Evolutionary conservation across 306 rosid genomes (phyloP).

Genomic region (Macrotyloma uniflorum): DNA sequence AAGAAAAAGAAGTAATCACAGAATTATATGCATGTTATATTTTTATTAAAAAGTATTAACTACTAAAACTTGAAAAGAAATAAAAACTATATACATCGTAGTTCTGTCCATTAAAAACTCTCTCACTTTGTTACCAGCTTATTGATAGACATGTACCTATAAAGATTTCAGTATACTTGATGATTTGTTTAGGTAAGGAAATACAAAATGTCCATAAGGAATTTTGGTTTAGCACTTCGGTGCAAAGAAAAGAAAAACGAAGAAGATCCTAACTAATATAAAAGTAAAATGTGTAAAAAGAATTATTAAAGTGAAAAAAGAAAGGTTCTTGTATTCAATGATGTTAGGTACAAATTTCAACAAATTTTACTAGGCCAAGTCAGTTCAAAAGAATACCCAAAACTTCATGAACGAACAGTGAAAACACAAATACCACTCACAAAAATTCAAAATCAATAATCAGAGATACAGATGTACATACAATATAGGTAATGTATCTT

Average conservation of each 20-base stretch:
- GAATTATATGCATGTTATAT: background rate
- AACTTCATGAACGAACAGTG: constrained; percentile 38
- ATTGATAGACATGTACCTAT: background rate
- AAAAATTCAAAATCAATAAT: constrained; percentile 42
- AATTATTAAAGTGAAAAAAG: background rate
- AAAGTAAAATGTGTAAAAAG: background rate
- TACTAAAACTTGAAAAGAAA: background rate
- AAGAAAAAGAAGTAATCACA: background rate
- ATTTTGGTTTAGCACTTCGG: background rate
- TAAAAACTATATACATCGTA: background rate
- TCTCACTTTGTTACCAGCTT: background rate
- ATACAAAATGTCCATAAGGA: background rate
- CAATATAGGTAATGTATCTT: constrained; percentile 48
- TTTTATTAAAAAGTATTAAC: background rate
- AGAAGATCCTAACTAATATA: background rate
- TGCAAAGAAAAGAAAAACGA: background rate
- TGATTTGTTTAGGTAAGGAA: background rate
- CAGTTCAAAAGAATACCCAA: constrained; percentile 23
- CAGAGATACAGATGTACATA: constrained; percentile 46
- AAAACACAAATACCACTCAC: constrained; percentile 45
- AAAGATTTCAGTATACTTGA: background rate
- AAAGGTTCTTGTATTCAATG: background rate
- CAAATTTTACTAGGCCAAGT: constrained; percentile 27
- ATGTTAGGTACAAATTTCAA: constrained; percentile 35
- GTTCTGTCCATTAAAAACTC: background rate